These are phyloP conservation scores for Terana coerulea DNA, from an alignment of 768 basidiomycete species.

Conservation along the genomic window DNA sequence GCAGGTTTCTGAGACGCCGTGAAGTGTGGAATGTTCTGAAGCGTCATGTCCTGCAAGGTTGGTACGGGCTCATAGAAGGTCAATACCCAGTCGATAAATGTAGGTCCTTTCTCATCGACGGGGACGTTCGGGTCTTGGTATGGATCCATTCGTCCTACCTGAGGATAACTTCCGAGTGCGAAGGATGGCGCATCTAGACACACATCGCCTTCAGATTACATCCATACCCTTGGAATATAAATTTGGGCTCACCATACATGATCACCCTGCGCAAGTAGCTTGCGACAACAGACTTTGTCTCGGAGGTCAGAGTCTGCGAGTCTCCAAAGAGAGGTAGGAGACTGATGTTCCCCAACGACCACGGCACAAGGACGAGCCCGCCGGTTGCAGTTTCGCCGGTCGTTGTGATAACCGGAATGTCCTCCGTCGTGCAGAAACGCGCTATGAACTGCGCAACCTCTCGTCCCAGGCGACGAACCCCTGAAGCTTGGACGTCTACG, in stretches of 20 bases:
- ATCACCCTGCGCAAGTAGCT: neutral
- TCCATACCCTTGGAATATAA: neutral
- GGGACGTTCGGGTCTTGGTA: neutral
- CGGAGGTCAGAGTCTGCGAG: neutral
- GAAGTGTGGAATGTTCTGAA: neutral
- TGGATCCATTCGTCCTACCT: neutral
- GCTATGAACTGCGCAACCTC: slow-evolving; percentile 8
- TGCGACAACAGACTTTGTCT: neutral
- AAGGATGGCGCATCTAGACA: neutral
- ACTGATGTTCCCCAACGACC: slow-evolving; percentile 4
- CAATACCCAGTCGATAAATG: neutral
- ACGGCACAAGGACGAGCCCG: slow-evolving; percentile 5
- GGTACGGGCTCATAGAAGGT: neutral
- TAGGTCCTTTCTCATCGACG: neutral
- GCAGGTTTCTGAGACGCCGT: neutral
- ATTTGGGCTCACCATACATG: neutral
- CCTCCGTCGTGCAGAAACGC: neutral
- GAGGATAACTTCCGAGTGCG: neutral
- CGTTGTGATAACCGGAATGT: neutral
- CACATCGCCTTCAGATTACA: neutral
- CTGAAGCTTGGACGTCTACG: neutral
- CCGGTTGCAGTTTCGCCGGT: neutral
- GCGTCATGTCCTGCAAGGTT: neutral
- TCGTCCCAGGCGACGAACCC: neutral
- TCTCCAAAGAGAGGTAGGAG: neutral